phyloP scores from a whole-genome alignment of 2,329 filamentous ascomycete genomes.

The Biscogniauxia mediterranea region DNA sequence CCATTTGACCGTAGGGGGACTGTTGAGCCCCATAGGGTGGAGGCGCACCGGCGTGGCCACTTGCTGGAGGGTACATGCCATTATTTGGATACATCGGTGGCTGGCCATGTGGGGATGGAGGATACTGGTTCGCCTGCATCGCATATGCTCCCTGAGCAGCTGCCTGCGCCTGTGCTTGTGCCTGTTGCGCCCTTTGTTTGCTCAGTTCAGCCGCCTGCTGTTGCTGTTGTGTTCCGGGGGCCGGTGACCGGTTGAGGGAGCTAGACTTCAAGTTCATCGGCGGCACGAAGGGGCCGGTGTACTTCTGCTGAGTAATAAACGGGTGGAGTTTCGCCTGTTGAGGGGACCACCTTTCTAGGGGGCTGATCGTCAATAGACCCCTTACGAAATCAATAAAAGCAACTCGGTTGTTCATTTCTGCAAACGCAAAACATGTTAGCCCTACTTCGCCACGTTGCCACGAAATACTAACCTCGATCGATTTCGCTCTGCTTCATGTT shows the following conservation, averaged over 20 bases:
- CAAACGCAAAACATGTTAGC: constrained; percentile 20
- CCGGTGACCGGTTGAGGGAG: constrained; percentile 80
- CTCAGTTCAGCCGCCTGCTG: constrained; percentile 91
- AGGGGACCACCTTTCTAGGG: constrained; percentile 93
- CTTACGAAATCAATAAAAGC: constrained; percentile 98
- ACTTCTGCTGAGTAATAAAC: constrained; percentile 98
- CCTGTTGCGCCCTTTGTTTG: constrained; percentile 80
- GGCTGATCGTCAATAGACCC: constrained; percentile 89
- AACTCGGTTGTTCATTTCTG: constrained; percentile 97
- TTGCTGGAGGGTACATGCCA: constrained; percentile 70
- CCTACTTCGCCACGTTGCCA: constrained; percentile 4
- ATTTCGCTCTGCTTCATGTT: constrained; percentile 99
- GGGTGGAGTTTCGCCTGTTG: constrained; percentile 96
- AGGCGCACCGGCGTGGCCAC: constrained; percentile 58
- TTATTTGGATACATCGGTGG: constrained; percentile 80
- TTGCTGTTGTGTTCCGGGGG: constrained; percentile 91
- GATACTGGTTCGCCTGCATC: constrained; percentile 48
- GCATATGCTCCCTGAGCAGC: constrained; percentile 66
- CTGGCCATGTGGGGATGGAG: constrained; percentile 43
- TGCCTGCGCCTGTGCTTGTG: constrained; percentile 67
- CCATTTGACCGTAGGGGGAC: constrained; percentile 70
- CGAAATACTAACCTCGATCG: constrained; percentile 72
- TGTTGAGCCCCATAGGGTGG: constrained; percentile 77
- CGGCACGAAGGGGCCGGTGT: constrained; percentile 90
- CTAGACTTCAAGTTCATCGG: constrained; percentile 95